These are phyloP conservation scores for Termitomyces sp. DNA, from an alignment of 768 basidiomycete genomes.

Conservation along the genomic window DNA sequence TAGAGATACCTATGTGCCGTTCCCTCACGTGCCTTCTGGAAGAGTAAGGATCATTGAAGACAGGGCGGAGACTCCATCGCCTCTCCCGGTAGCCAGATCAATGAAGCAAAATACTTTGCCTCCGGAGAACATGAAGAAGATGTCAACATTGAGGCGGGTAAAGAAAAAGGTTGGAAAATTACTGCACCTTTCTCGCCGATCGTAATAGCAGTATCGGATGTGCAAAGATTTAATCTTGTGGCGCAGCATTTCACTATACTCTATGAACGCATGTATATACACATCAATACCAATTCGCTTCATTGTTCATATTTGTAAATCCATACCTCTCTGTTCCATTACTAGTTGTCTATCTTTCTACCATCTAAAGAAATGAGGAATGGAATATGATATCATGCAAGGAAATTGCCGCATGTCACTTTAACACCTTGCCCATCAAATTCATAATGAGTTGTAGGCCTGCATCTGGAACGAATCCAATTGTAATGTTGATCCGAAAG, in stretches of 20 bases:
- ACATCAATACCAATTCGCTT: too few species aligned
- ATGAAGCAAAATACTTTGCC: not conserved
- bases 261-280: too few species aligned
- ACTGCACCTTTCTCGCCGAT: not conserved
- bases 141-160: not conserved
- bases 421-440: too few species aligned
- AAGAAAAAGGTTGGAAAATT: not conserved
- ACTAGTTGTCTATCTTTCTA: too few species aligned
- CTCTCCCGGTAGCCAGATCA: not conserved
- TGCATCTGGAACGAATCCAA: not conserved
- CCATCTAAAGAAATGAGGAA: not conserved
- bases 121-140: not conserved
- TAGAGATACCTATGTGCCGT: slow-evolving; percentile 1
- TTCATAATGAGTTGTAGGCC: not conserved
- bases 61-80: not conserved
- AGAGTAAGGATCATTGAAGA: not conserved
- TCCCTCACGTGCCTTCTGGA: slow-evolving; percentile 1
- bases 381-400: not conserved
- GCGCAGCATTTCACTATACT: too few species aligned
- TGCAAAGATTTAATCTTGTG: too few species aligned
- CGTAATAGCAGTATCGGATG: not conserved
- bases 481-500: not conserved
- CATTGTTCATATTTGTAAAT: too few species aligned
- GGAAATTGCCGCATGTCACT: not conserved
- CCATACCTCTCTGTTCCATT: too few species aligned